A percentile compares a stretch with the other conserved stretches of the same genome.
Evolutionary conservation across 2,329 filamentous ascomycete genomes (phyloP).

Genomic region (Clonostachys rosea): DNA sequence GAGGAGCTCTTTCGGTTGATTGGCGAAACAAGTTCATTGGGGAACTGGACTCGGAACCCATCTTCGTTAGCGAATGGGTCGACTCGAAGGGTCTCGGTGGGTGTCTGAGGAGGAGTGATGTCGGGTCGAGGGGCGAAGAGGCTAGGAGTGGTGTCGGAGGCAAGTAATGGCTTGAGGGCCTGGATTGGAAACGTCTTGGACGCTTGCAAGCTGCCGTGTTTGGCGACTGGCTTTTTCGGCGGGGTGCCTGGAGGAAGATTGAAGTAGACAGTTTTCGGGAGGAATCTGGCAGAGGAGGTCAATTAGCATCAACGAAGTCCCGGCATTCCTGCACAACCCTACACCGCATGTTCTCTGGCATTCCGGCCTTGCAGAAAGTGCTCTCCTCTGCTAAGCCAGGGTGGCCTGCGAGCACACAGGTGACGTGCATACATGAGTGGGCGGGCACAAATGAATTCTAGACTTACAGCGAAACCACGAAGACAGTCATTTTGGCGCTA

Average conservation of each 20-base stretch:
- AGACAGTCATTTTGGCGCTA: slow-evolving; percentile 29
- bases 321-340: background rate
- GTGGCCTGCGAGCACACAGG: slow-evolving; percentile 1
- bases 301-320: background rate
- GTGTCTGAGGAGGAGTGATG: slow-evolving; percentile 52
- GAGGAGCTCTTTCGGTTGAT: slow-evolving; percentile 67
- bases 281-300: slow-evolving; percentile 54
- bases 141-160: slow-evolving; percentile 36
- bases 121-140: slow-evolving; percentile 43
- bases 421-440: background rate
- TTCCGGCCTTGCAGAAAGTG: background rate
- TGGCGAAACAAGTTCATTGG: slow-evolving; percentile 51
- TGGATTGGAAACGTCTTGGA: slow-evolving; percentile 16
- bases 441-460: background rate
- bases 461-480: slow-evolving; percentile 32
- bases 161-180: slow-evolving; percentile 7
- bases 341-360: slow-evolving; percentile 6
- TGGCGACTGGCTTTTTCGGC: slow-evolving; percentile 8
- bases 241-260: slow-evolving; percentile 53
- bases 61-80: slow-evolving; percentile 55
- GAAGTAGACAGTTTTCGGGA: slow-evolving; percentile 91
- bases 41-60: slow-evolving; percentile 52
- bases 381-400: background rate
- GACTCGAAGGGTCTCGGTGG: slow-evolving; percentile 36
- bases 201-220: slow-evolving; percentile 5